phyloP scores from a whole-genome alignment of 129 eudicot species.

The Chrysanthemum makinoi region DNA sequence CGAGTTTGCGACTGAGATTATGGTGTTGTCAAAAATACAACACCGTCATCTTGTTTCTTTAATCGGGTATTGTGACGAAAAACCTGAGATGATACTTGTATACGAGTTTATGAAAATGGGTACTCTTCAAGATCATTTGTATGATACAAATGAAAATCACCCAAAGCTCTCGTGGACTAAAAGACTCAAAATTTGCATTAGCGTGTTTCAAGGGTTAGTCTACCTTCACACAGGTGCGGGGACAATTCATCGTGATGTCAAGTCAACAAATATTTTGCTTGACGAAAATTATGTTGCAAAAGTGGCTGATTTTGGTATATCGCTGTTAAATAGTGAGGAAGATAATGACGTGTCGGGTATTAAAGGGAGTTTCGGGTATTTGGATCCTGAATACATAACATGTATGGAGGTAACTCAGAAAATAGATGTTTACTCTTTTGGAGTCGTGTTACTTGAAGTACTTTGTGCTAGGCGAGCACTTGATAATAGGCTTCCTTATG shows the following conservation, averaged over 20 bases:
- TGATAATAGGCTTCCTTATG: conserved; percentile 35
- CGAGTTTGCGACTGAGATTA: conserved; percentile 82
- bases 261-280: conserved; percentile 79
- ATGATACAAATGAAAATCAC: conserved; percentile 50
- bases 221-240: conserved; percentile 83
- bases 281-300: conserved; percentile 84
- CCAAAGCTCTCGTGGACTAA: conserved; percentile 78
- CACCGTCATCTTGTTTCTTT: conserved; percentile 84
- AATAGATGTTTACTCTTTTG: conserved; percentile 64
- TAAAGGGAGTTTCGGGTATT: conserved; percentile 70
- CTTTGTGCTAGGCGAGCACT: conserved; percentile 60
- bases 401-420: conserved; percentile 52
- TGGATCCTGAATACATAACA: conserved; percentile 59
- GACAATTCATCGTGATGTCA: conserved; percentile 87
- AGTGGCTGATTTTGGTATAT: conserved; percentile 91
- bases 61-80: conserved; percentile 94
- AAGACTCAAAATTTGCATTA: conserved; percentile 84
- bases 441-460: conserved; percentile 64
- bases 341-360: conserved; percentile 34
- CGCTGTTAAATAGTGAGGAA: conserved; percentile 52
- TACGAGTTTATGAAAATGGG: conserved; percentile 95
- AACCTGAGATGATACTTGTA: conserved; percentile 73
- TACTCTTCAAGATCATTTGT: conserved; percentile 73
- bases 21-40: conserved; percentile 73
- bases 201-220: conserved; percentile 52